Evolutionary conservation across 805 yeast species (phyloP).

Genomic region (Metschnikowia proteae): DNA sequence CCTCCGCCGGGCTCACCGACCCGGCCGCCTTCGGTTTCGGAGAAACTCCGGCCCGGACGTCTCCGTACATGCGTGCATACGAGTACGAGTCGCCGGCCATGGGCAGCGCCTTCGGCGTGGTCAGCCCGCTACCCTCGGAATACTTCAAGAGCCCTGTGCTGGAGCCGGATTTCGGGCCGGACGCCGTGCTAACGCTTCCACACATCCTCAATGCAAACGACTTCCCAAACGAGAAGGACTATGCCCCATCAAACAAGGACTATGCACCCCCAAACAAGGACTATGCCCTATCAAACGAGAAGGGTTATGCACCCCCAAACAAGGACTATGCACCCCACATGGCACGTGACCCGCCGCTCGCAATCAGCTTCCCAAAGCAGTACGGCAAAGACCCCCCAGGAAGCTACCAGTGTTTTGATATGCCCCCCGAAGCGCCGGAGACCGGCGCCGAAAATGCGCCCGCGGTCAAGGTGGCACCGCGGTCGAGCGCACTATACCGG

Average conservation of each 20-base stretch:
- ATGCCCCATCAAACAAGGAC: too few species aligned
- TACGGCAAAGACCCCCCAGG: too few species aligned
- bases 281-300: too few species aligned
- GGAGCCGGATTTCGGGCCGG: neutral
- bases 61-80: neutral
- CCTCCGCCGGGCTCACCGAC: neutral
- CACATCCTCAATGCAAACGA: neutral
- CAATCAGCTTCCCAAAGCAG: too few species aligned
- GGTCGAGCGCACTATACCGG: slow-evolving; percentile 58
- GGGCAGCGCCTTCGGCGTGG: neutral
- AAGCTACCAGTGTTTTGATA: too few species aligned
- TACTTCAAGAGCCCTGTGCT: neutral
- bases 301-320: too few species aligned
- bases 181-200: neutral
- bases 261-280: too few species aligned
- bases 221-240: too few species aligned
- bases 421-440: too few species aligned
- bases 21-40: neutral
- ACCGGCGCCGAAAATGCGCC: too few species aligned
- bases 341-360: too few species aligned
- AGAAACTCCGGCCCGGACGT: neutral
- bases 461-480: slow-evolving; percentile 45
- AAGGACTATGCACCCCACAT: too few species aligned
- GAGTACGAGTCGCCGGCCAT: neutral
- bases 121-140: neutral